Conservation (phyloP, 129 eudicot genomes). For the Calendula officinalis region DNA sequence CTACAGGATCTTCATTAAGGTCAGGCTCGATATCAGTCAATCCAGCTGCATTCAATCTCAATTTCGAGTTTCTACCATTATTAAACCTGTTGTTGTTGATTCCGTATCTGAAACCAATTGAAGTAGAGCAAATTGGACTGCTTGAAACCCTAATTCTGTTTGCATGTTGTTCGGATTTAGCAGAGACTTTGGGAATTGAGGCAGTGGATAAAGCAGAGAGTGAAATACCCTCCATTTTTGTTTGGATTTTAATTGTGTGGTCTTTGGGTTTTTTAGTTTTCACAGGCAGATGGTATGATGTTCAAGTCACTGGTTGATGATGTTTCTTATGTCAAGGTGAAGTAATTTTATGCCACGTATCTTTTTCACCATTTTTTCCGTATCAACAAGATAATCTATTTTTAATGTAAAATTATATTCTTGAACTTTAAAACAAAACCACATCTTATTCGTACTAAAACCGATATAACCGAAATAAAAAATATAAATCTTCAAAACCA, state of each 20-base stretch:
- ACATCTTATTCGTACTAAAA: no score
- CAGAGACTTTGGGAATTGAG: constrained; percentile 23
- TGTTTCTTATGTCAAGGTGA: constrained; percentile 11
- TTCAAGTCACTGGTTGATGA: constrained; percentile 6
- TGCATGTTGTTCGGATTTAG: constrained; percentile 18
- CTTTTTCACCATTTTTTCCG: no score
- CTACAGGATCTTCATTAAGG: constrained; percentile 82
- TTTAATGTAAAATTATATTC: no score
- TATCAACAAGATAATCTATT: no score
- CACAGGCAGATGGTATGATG: constrained; percentile 23
- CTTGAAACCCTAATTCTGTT: constrained; percentile 13
- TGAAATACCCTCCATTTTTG: constrained; percentile 35
- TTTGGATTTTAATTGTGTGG: constrained; percentile 26
- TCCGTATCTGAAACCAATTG: constrained; percentile 20
- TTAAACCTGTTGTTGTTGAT: constrained; percentile 4
- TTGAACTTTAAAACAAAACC: no score
- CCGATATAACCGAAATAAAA: no score
- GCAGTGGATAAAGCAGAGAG: constrained; percentile 32
- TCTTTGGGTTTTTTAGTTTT: constrained; percentile 12
- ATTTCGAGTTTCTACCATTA: constrained; percentile 24
- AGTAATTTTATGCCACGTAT: constrained; percentile 7
- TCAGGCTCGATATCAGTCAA: constrained; percentile 77
- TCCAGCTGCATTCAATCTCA: constrained; percentile 69
- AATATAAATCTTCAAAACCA: no score
- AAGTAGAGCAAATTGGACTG: constrained; percentile 6